Base-by-base conservation (phyloP, 2,329 filamentous ascomycete species). In the Sordariomycetes sp. region DNA sequence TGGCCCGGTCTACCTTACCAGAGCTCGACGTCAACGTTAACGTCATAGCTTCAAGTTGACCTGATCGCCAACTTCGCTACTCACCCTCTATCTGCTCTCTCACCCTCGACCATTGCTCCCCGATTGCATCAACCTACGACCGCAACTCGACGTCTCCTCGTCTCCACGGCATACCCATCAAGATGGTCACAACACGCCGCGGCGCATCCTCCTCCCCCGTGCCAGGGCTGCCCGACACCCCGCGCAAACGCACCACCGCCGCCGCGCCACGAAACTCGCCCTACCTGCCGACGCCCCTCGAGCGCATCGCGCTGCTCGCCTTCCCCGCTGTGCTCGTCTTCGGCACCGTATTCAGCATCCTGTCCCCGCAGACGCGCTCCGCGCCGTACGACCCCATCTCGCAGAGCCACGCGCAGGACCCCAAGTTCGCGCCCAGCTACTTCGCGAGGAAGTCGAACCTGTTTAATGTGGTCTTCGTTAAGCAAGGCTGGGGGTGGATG, bases 381-480 rank as follows among this genome's bases (percentile, higher is more conserved):
- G 68, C 74, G 2, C 67, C 73, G 4, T 86, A 86, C 64, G 74
- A 78, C 42, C 55, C 66, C 3, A 49, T 61, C 26, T 57, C 70
- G 17, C 82, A 87, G 51, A 72, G 81, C 10, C 81, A 85, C 58
- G 58, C 66, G 4, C 68, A 66, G 57, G 60, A 64, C 54, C 50
- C 55, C n/a, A 52, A 57, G 26, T 56, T 67, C 5, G 74, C 81
- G 33, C 84, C 84, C 3, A 81, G 72, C 53, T 98, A 96, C 66
- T 98, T 98, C 56, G 90, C 92, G 30, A 82, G 82, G 47, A 98
- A 98, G 61, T 72, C 78, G 56, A 98, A 98, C 62, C 48, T 95
- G 34, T 83, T 96, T 72, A 98, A 98, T 54, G 59, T 83, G 30
- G 73, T 87, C 48, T 98, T 96, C 52, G 92, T 98, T 50, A 98